These are phyloP conservation scores for Adansonia gregorii DNA, from an alignment of 441 rosid species.

Conservation along the genomic window DNA sequence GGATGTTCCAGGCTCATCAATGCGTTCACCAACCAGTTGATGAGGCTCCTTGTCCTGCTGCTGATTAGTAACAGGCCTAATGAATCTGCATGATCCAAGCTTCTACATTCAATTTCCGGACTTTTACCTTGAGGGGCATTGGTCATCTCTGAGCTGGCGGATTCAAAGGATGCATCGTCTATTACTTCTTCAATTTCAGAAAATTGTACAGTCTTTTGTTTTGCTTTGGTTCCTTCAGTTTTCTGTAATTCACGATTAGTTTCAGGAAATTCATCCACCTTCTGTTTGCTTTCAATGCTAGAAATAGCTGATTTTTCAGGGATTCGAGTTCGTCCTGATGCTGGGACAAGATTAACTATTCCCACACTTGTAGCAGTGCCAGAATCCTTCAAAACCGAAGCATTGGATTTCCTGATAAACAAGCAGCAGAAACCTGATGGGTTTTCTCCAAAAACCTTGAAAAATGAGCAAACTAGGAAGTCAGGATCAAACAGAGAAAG, in stretches of 20 bases:
- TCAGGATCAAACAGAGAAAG: conserved; percentile 78
- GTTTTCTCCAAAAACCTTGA: conserved; percentile 75
- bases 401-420: conserved; percentile 67
- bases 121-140: background rate
- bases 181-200: conserved; percentile 38
- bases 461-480: conserved; percentile 72
- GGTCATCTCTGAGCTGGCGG: conserved; percentile 1
- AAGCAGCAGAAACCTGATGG: conserved; percentile 81
- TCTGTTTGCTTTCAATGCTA: background rate
- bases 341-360: conserved; percentile 47
- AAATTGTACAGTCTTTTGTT: conserved; percentile 32
- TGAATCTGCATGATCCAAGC: conserved; percentile 74
- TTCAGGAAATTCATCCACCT: conserved; percentile 20
- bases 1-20: conserved; percentile 72
- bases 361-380: conserved; percentile 36
- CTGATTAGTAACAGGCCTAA: conserved; percentile 59
- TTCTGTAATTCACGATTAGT: background rate
- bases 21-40: conserved; percentile 75
- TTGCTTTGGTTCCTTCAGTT: conserved; percentile 19
- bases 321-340: conserved; percentile 18
- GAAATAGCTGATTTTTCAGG: conserved; percentile 24
- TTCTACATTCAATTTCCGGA: conserved; percentile 45
- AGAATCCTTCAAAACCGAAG: conserved; percentile 48
- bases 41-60: conserved; percentile 57
- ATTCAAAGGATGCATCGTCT: conserved; percentile 28